A percentile compares a stretch with the other conserved stretches of the same genome.
These are phyloP conservation scores for Cavenderia fasciculata DNA, from an alignment of 78 protist species.

Conservation along the genomic window DNA sequence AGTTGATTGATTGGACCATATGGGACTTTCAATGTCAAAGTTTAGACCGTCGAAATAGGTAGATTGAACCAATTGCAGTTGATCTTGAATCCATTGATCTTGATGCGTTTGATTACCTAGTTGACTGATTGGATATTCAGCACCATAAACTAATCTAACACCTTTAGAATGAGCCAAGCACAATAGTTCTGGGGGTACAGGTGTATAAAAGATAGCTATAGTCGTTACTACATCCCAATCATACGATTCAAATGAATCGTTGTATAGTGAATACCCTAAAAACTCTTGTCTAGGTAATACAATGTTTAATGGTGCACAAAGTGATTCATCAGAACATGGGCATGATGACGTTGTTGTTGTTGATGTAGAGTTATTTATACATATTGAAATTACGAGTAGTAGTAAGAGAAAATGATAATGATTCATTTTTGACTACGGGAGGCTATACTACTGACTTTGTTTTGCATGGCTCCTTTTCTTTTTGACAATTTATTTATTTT, in stretches of 20 bases:
- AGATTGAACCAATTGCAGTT: constrained; percentile 5
- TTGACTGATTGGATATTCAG: constrained; percentile 23
- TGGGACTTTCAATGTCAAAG: constrained; percentile 70
- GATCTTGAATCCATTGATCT: constrained; percentile 22
- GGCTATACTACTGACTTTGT: no score
- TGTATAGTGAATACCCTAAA: background rate
- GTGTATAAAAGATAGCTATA: constrained; percentile 8
- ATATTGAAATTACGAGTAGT: no score
- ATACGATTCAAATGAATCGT: constrained; percentile 2
- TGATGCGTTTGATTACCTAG: constrained; percentile 7
- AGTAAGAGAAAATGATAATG: no score
- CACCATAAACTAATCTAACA: constrained; percentile 32
- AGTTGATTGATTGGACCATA: background rate
- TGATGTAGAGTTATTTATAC: no score
- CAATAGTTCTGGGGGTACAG: constrained; percentile 5
- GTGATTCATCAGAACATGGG: constrained; percentile 4
- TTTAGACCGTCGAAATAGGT: constrained; percentile 62
- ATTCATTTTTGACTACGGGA: no score
- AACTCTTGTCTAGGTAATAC: constrained; percentile 29
- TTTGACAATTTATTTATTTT: no score
- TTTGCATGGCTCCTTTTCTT: no score
- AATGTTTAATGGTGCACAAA: constrained; percentile 24
- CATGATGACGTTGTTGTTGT: no score
- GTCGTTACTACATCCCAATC: constrained; percentile 32
- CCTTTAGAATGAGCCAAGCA: constrained; percentile 34